phyloP scores from a whole-genome alignment of 2,329 filamentous ascomycete genomes.

The Onygenales sp. region DNA sequence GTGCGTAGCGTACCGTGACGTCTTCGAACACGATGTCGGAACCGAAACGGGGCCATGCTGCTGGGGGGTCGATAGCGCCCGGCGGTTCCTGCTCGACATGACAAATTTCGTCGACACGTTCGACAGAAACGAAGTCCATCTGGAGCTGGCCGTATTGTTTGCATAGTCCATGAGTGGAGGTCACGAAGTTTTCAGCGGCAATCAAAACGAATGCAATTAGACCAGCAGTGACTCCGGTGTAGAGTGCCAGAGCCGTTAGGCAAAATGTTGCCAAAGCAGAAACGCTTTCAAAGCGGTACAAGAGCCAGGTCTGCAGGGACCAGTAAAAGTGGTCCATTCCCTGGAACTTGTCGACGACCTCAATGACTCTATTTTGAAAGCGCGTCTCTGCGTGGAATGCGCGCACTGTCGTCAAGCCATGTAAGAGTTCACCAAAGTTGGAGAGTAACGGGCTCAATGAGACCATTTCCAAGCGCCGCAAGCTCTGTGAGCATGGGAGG shows the following conservation, averaged over 20 bases:
- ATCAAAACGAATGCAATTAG: conserved; percentile 76
- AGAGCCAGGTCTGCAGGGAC: conserved; percentile 77
- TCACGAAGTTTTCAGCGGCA: conserved; percentile 55
- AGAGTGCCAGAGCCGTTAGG: conserved; percentile 65
- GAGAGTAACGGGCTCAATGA: conserved; percentile 82
- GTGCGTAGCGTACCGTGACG: conserved; percentile 71
- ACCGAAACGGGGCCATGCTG: conserved; percentile 63
- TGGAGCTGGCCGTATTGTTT: conserved; percentile 74
- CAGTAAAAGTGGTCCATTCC: conserved; percentile 96
- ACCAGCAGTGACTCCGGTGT: conserved; percentile 64
- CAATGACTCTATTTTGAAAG: conserved; percentile 71
- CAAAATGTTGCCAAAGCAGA: conserved; percentile 65
- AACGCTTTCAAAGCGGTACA: conserved; percentile 64
- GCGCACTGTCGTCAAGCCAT: conserved; percentile 77
- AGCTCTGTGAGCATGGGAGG: conserved; percentile 70
- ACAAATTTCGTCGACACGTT: conserved; percentile 73
- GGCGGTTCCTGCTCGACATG: conserved; percentile 65
- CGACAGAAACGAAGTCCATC: conserved; percentile 86
- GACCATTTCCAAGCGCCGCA: conserved; percentile 79
- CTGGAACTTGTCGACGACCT: conserved; percentile 78
- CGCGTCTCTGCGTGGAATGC: conserved; percentile 69
- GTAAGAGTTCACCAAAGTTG: conserved; percentile 80
- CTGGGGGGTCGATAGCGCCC: conserved; percentile 59
- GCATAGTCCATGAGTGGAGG: conserved; percentile 64
- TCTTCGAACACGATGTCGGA: conserved; percentile 68